A percentile compares a stretch with the other conserved stretches of the same genome.
Conservation (phyloP, 129 eudicot genomes). For the Flaveria robusta region DNA sequence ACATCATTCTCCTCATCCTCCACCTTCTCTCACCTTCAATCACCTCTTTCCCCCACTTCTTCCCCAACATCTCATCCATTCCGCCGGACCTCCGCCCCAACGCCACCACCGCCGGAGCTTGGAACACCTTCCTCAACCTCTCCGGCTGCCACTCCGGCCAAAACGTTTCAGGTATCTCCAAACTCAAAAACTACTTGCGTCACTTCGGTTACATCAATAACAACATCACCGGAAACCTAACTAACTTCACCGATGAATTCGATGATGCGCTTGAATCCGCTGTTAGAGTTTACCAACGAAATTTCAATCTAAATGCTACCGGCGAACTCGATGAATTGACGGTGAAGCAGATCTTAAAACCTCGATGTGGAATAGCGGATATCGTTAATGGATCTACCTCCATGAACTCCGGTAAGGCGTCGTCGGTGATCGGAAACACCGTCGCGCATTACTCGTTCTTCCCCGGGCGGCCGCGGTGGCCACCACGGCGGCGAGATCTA, state of each 20-base stretch:
- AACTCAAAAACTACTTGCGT: conserved; percentile 61
- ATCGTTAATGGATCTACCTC: conserved; percentile 58
- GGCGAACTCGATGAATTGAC: conserved; percentile 67
- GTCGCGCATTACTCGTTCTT: conserved; percentile 70
- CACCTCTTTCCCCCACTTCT: conserved; percentile 58
- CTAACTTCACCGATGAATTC: conserved; percentile 40
- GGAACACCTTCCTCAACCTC: conserved; percentile 52
- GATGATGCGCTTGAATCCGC: conserved; percentile 45
- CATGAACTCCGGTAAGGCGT: conserved; percentile 52
- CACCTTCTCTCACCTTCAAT: conserved; percentile 6
- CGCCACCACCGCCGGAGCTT: conserved; percentile 35
- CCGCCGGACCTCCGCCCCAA: conserved; percentile 48
- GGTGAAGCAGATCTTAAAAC: conserved; percentile 45
- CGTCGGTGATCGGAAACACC: conserved; percentile 27
- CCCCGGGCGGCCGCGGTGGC: conserved; percentile 69
- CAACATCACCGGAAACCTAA: not conserved
- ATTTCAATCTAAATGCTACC: conserved; percentile 65
- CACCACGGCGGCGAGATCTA: conserved; percentile 25
- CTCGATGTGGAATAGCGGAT: conserved; percentile 80
- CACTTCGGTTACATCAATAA: conserved; percentile 57
- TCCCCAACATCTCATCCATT: conserved; percentile 70
- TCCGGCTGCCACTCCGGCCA: conserved; percentile 58
- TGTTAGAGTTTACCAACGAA: conserved; percentile 50
- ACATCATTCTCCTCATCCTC: not conserved
- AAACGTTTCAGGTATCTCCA: conserved; percentile 41